These are phyloP conservation scores for Penicillium riverlandense DNA, from an alignment of 495 filamentous ascomycete species.

Conservation along the genomic window DNA sequence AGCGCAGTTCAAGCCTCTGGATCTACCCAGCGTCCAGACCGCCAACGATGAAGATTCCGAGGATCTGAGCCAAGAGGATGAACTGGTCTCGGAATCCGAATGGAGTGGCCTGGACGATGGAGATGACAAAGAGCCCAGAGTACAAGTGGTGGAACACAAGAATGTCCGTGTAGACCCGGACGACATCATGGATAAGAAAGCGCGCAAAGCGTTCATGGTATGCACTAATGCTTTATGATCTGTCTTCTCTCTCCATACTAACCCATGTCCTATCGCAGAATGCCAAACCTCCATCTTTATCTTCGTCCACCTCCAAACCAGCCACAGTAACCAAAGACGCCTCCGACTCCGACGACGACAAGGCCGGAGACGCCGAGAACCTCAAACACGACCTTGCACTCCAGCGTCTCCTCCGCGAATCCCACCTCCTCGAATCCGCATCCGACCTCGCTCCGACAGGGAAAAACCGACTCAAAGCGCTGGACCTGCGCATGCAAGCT, in stretches of 20 bases:
- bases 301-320: constrained; percentile 19
- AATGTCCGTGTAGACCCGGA: constrained; percentile 22
- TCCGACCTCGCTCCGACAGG: constrained; percentile 56
- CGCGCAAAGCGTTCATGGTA: constrained; percentile 77
- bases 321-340: constrained; percentile 31
- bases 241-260: constrained; percentile 1
- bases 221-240: neutral
- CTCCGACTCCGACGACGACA: constrained; percentile 29
- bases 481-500: constrained; percentile 72
- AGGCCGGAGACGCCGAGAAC: constrained; percentile 49
- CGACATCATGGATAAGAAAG: constrained; percentile 49
- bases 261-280: constrained; percentile 21
- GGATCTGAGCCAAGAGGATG: constrained; percentile 22
- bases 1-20: constrained; percentile 71
- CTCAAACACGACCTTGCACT: constrained; percentile 90
- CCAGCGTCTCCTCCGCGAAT: constrained; percentile 83
- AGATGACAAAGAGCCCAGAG: constrained; percentile 20
- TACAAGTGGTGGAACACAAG: constrained; percentile 64
- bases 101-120: constrained; percentile 61
- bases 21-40: constrained; percentile 15
- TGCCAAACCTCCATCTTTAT: constrained; percentile 40
- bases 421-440: constrained; percentile 73
- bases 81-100: constrained; percentile 29
- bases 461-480: constrained; percentile 62
- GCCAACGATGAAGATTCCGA: constrained; percentile 13